Percentiles rank a stretch among this genome's conserved stretches.
These are phyloP conservation scores for Coffea humblotiana DNA, from an alignment of 305 asterid genomes.

Conservation along the genomic window DNA sequence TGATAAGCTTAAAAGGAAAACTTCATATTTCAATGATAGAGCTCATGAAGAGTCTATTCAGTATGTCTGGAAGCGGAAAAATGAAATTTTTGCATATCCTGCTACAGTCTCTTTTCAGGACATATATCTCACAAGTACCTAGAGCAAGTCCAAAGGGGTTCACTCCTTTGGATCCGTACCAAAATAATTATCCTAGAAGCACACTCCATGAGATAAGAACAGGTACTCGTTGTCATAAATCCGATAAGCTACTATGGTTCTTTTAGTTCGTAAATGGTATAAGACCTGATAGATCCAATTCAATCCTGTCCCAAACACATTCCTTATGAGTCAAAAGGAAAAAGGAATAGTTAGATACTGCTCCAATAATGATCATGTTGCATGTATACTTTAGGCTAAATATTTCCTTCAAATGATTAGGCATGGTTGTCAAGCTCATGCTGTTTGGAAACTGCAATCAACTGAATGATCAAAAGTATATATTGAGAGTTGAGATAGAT, in stretches of 20 bases:
- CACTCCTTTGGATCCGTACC: conserved; percentile 22
- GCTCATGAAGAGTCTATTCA: conserved; percentile 34
- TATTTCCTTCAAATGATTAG: neutral
- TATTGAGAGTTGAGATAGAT: neutral
- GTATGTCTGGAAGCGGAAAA: conserved; percentile 35
- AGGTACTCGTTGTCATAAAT: conserved; percentile 23
- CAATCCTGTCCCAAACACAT: no score
- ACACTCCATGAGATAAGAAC: conserved; percentile 38
- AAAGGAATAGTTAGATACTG: neutral
- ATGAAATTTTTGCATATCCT: conserved; percentile 28
- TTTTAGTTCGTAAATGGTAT: no score
- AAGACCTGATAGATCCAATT: no score
- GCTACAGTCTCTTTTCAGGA: conserved; percentile 37
- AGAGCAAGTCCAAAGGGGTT: conserved; percentile 25
- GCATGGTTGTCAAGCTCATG: neutral
- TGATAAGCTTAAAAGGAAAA: conserved; percentile 34
- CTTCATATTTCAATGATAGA: conserved; percentile 42
- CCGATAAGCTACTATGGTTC: no score
- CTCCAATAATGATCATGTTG: neutral
- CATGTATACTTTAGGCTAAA: neutral
- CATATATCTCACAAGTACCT: conserved; percentile 48
- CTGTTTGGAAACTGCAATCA: neutral
- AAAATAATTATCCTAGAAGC: conserved; percentile 36
- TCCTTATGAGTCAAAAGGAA: neutral
- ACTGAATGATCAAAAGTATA: neutral